Conservation (phyloP, 2,329 filamentous ascomycete species). For the Cercospora nicotianae region DNA sequence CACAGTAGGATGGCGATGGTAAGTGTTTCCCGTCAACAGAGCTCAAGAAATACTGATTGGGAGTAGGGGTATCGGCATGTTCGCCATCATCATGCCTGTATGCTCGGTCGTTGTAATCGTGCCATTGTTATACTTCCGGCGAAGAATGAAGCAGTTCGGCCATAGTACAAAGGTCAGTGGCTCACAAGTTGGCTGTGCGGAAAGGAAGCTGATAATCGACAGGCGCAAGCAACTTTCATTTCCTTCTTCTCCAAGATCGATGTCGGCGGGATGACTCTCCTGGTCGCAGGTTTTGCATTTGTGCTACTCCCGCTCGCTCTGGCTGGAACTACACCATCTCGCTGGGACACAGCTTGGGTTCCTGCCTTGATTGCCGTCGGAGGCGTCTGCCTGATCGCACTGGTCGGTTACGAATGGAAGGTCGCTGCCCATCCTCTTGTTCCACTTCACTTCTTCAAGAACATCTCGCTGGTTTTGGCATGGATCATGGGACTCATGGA, state of each 20-base stretch:
- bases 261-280: neutral
- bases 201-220: neutral
- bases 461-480: neutral
- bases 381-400: neutral
- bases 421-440: neutral
- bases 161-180: neutral
- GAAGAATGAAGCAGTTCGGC: neutral
- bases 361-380: neutral
- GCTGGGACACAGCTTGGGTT: neutral
- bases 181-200: neutral
- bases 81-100: neutral
- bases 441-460: neutral
- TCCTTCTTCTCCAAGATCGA: neutral
- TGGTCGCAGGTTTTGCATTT: neutral
- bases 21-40: neutral
- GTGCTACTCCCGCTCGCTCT: neutral
- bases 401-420: neutral
- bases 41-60: neutral
- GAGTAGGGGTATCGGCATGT: neutral
- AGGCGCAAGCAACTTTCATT: neutral
- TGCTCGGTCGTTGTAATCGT: neutral
- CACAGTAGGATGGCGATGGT: neutral
- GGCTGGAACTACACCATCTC: neutral
- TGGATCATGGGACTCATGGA: neutral
- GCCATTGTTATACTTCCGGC: neutral